A percentile compares a stretch with the other conserved stretches of the same genome.
These are phyloP conservation scores for Purpureocillium lavendulum DNA, from an alignment of 2,329 filamentous ascomycete species.

Conservation along the genomic window DNA sequence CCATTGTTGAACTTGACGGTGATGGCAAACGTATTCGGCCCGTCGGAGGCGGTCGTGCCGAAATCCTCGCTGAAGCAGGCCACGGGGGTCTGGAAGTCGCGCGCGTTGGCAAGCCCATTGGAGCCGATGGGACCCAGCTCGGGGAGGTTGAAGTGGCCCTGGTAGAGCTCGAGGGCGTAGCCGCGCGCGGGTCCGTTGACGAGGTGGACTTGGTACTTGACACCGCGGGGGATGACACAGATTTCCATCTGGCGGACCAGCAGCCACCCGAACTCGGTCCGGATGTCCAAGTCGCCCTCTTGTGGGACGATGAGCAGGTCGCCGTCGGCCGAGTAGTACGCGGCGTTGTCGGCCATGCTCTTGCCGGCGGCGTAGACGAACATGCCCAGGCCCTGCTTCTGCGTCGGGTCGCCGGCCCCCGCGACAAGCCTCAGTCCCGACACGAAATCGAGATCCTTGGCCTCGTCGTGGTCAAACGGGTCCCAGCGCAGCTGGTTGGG, in stretches of 20 bases:
- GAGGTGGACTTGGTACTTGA: conserved; percentile 66
- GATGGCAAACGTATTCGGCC: conserved; percentile 29
- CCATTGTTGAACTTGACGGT: conserved; percentile 57
- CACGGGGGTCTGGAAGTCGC: conserved; percentile 68
- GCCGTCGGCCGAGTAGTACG: conserved; percentile 79
- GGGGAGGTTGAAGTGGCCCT: conserved; percentile 63
- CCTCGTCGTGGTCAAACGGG: conserved; percentile 64
- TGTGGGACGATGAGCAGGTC: conserved; percentile 72
- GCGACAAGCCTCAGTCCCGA: conserved; percentile 61
- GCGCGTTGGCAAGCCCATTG: conserved; percentile 64
- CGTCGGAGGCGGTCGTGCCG: conserved; percentile 28
- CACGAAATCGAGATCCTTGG: conserved; percentile 39
- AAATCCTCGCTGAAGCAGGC: conserved; percentile 60
- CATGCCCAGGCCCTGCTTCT: conserved; percentile 73
- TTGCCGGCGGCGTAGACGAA: conserved; percentile 72
- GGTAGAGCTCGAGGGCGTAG: conserved; percentile 68
- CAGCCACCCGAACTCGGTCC: conserved; percentile 67
- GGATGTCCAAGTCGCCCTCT: conserved; percentile 64
- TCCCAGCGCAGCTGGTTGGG: conserved; percentile 83
- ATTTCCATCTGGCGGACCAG: conserved; percentile 75
- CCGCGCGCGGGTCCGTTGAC: conserved; percentile 55
- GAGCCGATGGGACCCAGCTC: conserved; percentile 67
- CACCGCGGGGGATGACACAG: conserved; percentile 63
- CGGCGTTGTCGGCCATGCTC: conserved; percentile 65
- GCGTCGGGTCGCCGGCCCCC: conserved; percentile 69